A percentile compares a stretch with the other conserved stretches of the same genome.
phyloP scores from a whole-genome alignment of 208 protist species.

The Blastocrithidia nonstop region DNA sequence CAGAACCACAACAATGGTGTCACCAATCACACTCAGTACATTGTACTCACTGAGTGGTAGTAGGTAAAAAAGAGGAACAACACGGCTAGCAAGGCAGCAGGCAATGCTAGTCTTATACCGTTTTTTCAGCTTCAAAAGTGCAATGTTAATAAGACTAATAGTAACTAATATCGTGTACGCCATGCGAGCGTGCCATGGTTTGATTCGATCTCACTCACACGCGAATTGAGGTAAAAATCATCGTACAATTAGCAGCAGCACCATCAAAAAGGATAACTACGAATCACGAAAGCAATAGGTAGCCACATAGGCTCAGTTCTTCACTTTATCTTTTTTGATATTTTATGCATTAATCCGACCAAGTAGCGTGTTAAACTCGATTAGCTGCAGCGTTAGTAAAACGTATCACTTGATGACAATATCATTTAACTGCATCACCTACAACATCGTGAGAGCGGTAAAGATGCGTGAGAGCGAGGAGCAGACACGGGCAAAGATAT shows the following conservation, averaged over 20 bases:
- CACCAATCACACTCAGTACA: slow-evolving; percentile 59
- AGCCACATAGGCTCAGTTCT: slow-evolving; percentile 55
- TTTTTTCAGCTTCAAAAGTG: slow-evolving; percentile 41
- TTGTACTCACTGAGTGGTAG: slow-evolving; percentile 56
- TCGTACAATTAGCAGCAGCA: slow-evolving; percentile 37
- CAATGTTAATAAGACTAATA: slow-evolving; percentile 49
- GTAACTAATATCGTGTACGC: slow-evolving; percentile 33
- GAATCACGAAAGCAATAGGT: slow-evolving; percentile 73
- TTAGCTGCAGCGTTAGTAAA: slow-evolving; percentile 50
- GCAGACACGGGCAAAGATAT: slow-evolving; percentile 77
- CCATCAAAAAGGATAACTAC: slow-evolving; percentile 56
- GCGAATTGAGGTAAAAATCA: slow-evolving; percentile 22
- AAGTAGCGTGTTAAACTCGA: slow-evolving; percentile 75
- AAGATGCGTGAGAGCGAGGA: slow-evolving; percentile 64
- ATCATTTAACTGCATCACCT: slow-evolving; percentile 49
- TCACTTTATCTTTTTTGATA: slow-evolving; percentile 53
- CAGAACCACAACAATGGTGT: slow-evolving; percentile 70
- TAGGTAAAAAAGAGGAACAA: slow-evolving; percentile 66
- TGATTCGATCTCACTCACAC: slow-evolving; percentile 4
- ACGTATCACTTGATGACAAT: slow-evolving; percentile 62
- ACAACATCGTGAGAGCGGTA: slow-evolving; percentile 60
- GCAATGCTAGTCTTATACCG: slow-evolving; percentile 48
- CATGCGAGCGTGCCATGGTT: slow-evolving; percentile 11
- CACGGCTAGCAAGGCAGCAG: slow-evolving; percentile 36
- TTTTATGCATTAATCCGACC: slow-evolving; percentile 73